These are phyloP conservation scores for Amylostereum areolatum DNA, from an alignment of 1,284 basidiomycete genomes.

Conservation along the genomic window DNA sequence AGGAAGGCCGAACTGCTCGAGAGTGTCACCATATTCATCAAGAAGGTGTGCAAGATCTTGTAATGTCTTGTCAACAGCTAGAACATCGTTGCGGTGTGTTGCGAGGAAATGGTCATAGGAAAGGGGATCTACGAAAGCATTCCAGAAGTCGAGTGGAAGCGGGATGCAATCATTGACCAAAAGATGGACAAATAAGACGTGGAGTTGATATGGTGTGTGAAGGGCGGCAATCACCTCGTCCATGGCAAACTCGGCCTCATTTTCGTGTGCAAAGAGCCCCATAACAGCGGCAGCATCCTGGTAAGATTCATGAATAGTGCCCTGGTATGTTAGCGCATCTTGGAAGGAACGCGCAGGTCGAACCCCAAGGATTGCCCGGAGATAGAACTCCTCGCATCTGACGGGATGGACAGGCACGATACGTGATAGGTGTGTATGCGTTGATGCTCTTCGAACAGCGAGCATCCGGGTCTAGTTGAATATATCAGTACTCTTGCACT, in stretches of 20 bases:
- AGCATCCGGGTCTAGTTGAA: slow-evolving; percentile 16
- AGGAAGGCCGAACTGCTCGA: no score
- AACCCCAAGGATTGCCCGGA: slow-evolving; percentile 20
- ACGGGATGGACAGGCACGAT: slow-evolving; percentile 21
- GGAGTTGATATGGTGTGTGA: slow-evolving; percentile 14
- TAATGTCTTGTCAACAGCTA: slow-evolving; percentile 17
- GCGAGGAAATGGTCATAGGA: slow-evolving; percentile 6
- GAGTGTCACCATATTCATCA: slow-evolving; percentile 22
- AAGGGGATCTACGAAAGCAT: slow-evolving; percentile 3
- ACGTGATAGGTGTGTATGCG: slow-evolving; percentile 17
- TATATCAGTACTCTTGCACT: no score
- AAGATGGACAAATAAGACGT: slow-evolving; percentile 16
- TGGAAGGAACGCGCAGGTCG: slow-evolving; percentile 16
- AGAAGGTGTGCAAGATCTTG: slow-evolving; percentile 16
- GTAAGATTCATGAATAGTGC: slow-evolving; percentile 13
- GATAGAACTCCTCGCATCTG: slow-evolving; percentile 28
- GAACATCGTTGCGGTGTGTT: not conserved
- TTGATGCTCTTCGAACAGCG: slow-evolving; percentile 14
- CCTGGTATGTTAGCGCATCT: slow-evolving; percentile 19
- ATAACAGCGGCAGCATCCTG: slow-evolving; percentile 23
- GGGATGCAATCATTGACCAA: slow-evolving; percentile 14
- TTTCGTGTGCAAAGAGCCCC: slow-evolving; percentile 22
- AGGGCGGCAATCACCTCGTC: slow-evolving; percentile 14
- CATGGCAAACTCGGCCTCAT: slow-evolving; percentile 16
- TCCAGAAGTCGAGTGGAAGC: slow-evolving; percentile 13